Evolutionary conservation across 352 stramenopile genomes (phyloP), one percentile per base, ranked within the genome.

Genomic region (Blastocystis sp.): DNA sequence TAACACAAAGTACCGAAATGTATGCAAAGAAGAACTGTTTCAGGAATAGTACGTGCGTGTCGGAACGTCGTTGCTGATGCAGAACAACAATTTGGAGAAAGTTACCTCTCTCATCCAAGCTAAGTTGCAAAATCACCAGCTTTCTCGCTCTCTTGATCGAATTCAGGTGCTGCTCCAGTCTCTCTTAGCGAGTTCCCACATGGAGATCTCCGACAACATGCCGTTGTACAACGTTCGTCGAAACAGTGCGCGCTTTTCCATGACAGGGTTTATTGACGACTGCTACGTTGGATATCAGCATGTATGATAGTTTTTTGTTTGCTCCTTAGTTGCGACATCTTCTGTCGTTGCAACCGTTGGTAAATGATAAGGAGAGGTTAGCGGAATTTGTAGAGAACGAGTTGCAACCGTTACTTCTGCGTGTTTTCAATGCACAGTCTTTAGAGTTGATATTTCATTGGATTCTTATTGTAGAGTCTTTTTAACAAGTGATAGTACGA

Each of bases 271-370:
- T 43, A 66, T 84, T 23, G 73, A 84, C 18, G 73, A 84, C 15
- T 84, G 73, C 29, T 84, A 84, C 56, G 37, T 50, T 37, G 73
- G 73, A 3, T 84, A 84, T 47, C 73, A 84, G 47, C 73, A 84
- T 47, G 64, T 76, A 6, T 29, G 23, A 29, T 43, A 29, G 29
- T 26, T 43, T 29, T 39, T 5, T 26, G 8, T 53, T 4, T 76
- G 5, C 39, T 43, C 34, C 11, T 4, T 55, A 76, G 64, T 26
- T 61, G 3, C 53, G 55, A 18, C 53, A 69, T 26, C n/a, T 84
- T 26, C 53, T 68, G 18, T 53, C 29, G 39, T 55, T 84, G 73
- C 59, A 84, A n/a, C 54, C 43, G 20, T 34, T 84, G 20, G 9
- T 66, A 6, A 13, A 4, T 37, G 50, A 84, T 11, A 5, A 2